Evolutionary conservation across 371 early-diverging fungal species (phyloP), one percentile per base, ranked within the genome.

Genomic region (Mortierella sp.): DNA sequence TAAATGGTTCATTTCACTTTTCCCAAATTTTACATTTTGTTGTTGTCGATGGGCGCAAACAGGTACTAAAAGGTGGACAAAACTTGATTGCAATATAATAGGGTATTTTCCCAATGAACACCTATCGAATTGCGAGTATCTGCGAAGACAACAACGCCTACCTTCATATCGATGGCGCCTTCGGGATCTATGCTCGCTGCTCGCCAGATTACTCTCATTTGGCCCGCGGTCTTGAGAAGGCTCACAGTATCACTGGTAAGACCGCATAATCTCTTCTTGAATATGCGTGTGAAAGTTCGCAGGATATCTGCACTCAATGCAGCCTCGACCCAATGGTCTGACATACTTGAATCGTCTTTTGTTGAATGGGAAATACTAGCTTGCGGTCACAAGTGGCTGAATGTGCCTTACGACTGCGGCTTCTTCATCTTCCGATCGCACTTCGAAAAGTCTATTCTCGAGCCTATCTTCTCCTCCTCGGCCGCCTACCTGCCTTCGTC

Each of bases 341-440:
- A 41, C 24, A 29, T 41, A 14, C 35, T 38, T 41, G 1, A 54
- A 43, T 71, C 70, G 43, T 6, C 4, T 70, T 41, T 27, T 38
- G 32, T n/a, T 49, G 27, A 60, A 18, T 21, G 51, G 51, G 18
- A 51, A 49, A 21, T 2, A 21, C 24, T 55, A 81, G 84, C 81
- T 24, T 84, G 84, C n/a, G 84, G 81, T 12, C 90, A 88, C 71
- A 89, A 91, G 72, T 91, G 91, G 91, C 83, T 91, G 16, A 91
- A 91, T 74, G 89, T 89, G 2, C 91, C 91, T 8, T 91, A 91
- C 74, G 91, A 91, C 71, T 89, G 89, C 70, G 91, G 91, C 51
- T 71, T 90, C 41, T 88, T 89, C 63, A 74, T 84, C 74, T 88
- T 88, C 55, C 83, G 83, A 27, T 74, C 68, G 3, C 77, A 71